Percentiles rank a stretch among this genome's conserved stretches.
These are phyloP conservation scores for Achaetomium macrosporum DNA, from an alignment of 2,329 filamentous ascomycete genomes.

Conservation along the genomic window DNA sequence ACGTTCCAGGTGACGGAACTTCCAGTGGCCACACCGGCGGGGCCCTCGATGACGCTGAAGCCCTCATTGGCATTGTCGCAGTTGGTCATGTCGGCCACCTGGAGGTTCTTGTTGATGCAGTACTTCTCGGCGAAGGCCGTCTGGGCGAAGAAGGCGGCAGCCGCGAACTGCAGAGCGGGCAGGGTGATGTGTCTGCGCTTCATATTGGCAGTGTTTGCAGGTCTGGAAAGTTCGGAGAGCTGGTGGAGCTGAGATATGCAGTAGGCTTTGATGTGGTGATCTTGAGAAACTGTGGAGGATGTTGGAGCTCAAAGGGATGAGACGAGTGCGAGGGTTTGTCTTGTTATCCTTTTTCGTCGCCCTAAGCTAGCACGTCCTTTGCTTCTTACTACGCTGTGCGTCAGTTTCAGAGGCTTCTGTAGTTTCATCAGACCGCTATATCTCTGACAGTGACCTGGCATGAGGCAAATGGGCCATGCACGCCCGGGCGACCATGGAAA, in stretches of 20 bases:
- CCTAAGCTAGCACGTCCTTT: too few species aligned
- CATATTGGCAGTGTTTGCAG: not conserved
- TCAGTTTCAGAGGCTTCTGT: too few species aligned
- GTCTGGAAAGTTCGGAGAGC: not conserved
- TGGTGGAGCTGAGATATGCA: too few species aligned
- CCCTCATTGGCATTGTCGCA: not conserved
- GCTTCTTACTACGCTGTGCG: too few species aligned
- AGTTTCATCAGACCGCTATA: too few species aligned
- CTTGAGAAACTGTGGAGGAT: not conserved
- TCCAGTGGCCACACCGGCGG: not conserved
- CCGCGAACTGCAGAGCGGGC: not conserved
- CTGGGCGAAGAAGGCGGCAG: not conserved
- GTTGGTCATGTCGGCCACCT: not conserved
- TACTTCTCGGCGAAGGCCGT: not conserved
- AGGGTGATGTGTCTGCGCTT: not conserved
- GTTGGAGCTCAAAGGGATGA: not conserved
- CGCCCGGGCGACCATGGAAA: too few species aligned
- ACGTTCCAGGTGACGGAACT: not conserved
- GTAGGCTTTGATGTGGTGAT: not conserved
- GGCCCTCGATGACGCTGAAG: not conserved
- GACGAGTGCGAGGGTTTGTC: not conserved
- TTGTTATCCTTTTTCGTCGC: too few species aligned
- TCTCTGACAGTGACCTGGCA: too few species aligned
- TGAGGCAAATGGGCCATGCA: too few species aligned
- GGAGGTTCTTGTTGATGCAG: not conserved